phyloP scores from a whole-genome alignment of 345 rosid genomes.

The Streptanthus diversifolius region DNA sequence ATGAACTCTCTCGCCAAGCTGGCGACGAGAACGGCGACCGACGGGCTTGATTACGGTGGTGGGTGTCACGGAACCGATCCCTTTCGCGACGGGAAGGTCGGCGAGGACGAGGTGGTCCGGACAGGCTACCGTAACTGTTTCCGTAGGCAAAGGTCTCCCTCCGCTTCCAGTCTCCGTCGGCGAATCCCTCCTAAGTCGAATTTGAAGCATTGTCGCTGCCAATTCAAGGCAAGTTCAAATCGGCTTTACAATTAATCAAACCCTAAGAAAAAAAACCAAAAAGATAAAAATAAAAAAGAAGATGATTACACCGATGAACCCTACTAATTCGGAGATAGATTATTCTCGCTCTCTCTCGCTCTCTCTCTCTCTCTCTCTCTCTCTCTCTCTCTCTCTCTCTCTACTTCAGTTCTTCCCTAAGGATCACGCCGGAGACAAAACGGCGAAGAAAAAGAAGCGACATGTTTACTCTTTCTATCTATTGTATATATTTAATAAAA shows the following conservation, averaged over 20 bases:
- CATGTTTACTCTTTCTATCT: too few relatives aligned
- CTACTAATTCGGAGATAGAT: too few relatives aligned
- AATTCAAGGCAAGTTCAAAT: background rate
- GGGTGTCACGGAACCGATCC: conserved; percentile 74
- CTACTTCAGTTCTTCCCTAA: too few relatives aligned
- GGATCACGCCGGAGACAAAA: too few relatives aligned
- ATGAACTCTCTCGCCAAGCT: conserved; percentile 92
- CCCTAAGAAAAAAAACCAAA: background rate
- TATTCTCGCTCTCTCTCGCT: too few relatives aligned
- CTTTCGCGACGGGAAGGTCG: conserved; percentile 97
- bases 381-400: too few relatives aligned
- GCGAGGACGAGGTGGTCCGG: conserved; percentile 96
- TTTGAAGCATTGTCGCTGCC: conserved; percentile 68
- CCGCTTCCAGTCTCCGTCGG: conserved; percentile 51
- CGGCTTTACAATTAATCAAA: background rate
- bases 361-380: too few relatives aligned
- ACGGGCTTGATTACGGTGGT: conserved; percentile 58
- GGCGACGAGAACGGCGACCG: conserved; percentile 90
- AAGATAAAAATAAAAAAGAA: too few relatives aligned
- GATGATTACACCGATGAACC: too few relatives aligned
- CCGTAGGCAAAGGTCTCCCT: conserved; percentile 53
- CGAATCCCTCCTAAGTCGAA: conserved; percentile 63
- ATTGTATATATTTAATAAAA: too few relatives aligned
- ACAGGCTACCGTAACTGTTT: conserved; percentile 88
- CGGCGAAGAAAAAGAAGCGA: too few relatives aligned